Conservation (phyloP, 331 rosid genomes). For the Rhamnella rubrinervis region DNA sequence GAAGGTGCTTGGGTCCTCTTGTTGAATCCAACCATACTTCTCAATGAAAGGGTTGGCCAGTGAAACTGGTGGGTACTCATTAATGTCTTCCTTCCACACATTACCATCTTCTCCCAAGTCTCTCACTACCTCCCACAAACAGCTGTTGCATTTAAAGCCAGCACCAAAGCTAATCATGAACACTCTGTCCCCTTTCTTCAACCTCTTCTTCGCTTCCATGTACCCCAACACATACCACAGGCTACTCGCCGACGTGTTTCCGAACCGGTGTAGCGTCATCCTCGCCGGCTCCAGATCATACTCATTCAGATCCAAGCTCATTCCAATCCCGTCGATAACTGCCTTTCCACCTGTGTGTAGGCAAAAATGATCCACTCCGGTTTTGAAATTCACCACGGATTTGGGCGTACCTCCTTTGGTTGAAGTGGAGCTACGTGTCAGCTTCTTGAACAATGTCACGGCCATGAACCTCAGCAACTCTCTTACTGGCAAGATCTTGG, state of each 20-base stretch:
- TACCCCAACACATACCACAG: slow-evolving; percentile 90
- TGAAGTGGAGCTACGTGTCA: background rate
- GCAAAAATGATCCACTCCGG: slow-evolving; percentile 88
- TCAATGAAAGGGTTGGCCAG: slow-evolving; percentile 81
- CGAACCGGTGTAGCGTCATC: slow-evolving; percentile 92
- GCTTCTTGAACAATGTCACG: slow-evolving; percentile 25
- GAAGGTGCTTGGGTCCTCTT: slow-evolving; percentile 55
- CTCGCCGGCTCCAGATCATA: slow-evolving; percentile 90
- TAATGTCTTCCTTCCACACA: slow-evolving; percentile 78
- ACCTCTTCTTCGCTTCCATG: slow-evolving; percentile 91
- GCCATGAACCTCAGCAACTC: slow-evolving; percentile 55
- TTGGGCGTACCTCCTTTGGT: slow-evolving; percentile 24
- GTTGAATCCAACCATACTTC: slow-evolving; percentile 75
- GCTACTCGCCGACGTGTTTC: slow-evolving; percentile 87
- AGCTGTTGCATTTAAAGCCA: slow-evolving; percentile 94
- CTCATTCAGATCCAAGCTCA: slow-evolving; percentile 52
- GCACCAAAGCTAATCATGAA: slow-evolving; percentile 95
- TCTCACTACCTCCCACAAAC: slow-evolving; percentile 75
- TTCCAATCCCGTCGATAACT: slow-evolving; percentile 80
- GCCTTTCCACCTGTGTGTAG: slow-evolving; percentile 94
- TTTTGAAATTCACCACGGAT: slow-evolving; percentile 49
- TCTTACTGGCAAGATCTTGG: slow-evolving; percentile 64
- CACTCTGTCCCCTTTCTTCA: slow-evolving; percentile 58
- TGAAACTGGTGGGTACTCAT: slow-evolving; percentile 61
- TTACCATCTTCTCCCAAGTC: slow-evolving; percentile 49